These are phyloP conservation scores for Syncephalastrum sp. DNA, from an alignment of 371 early-diverging fungal species.

Conservation along the genomic window DNA sequence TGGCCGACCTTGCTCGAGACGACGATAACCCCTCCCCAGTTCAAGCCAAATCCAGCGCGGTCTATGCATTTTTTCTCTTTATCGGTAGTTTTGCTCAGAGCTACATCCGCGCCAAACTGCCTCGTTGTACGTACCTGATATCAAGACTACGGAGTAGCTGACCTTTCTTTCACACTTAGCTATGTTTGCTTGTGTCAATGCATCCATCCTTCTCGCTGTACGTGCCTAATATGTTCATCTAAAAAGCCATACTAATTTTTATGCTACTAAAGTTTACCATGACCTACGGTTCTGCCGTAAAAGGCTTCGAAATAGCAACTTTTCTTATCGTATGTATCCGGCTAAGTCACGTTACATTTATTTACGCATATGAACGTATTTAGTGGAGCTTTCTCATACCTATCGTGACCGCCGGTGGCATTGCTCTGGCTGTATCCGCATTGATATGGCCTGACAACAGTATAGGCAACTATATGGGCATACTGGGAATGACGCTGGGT, in stretches of 20 bases:
- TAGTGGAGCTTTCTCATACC: slow-evolving; percentile 45
- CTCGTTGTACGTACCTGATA: slow-evolving; percentile 24
- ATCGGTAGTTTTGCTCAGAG: slow-evolving; percentile 37
- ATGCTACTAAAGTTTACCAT: slow-evolving; percentile 25
- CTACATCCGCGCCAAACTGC: slow-evolving; percentile 30
- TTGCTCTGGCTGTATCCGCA: slow-evolving; percentile 33
- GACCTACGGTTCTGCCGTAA: slow-evolving; percentile 21
- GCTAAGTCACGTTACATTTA: background rate
- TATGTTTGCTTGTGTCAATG: slow-evolving; percentile 38
- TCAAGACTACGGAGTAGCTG: background rate
- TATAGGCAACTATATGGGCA: slow-evolving; percentile 29
- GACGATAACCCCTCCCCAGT: slow-evolving; percentile 25
- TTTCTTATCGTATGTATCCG: too few relatives aligned
- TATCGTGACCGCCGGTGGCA: slow-evolving; percentile 30
- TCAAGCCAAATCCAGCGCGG: slow-evolving; percentile 31
- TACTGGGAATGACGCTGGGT: slow-evolving; percentile 22
- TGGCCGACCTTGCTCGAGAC: slow-evolving; percentile 33
- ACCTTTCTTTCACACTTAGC: slow-evolving; percentile 17
- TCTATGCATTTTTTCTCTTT: slow-evolving; percentile 39
- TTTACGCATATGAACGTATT: background rate
- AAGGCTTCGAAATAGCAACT: background rate
- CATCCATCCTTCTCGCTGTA: slow-evolving; percentile 36
- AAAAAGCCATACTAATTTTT: background rate
- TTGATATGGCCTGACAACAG: slow-evolving; percentile 50
- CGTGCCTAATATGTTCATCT: slow-evolving; percentile 2